Percentiles rank a stretch among this genome's conserved stretches.
Evolutionary conservation across 1,139 yeast genomes (phyloP).

Genomic region (Lodderomyces theae): DNA sequence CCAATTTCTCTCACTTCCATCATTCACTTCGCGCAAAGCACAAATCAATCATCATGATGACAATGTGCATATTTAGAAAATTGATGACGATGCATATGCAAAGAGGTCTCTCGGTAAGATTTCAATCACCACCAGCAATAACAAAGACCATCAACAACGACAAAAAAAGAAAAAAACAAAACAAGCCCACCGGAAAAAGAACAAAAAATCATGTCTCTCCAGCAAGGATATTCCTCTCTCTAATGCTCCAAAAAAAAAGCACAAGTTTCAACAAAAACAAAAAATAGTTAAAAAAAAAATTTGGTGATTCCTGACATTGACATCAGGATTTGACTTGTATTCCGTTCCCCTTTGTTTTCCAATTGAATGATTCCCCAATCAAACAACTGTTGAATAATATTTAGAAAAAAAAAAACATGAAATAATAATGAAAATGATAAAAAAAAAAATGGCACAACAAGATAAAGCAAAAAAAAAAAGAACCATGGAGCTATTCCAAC

Average conservation of each 20-base stretch:
- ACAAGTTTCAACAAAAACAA: no score
- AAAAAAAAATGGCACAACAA: not conserved
- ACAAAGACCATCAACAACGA: not conserved
- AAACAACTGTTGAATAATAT: constrained; percentile 2
- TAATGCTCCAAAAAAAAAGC: no score
- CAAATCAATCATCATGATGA: constrained; percentile 2
- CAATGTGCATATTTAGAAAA: not conserved
- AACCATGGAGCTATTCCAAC: not conserved
- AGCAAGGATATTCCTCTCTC: no score
- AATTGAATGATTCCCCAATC: constrained; percentile 3
- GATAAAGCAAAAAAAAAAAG: not conserved
- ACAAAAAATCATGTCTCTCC: no score
- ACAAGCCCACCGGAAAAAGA: not conserved
- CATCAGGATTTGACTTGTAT: constrained; percentile 1
- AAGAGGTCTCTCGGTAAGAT: constrained; percentile 1
- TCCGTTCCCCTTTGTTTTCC: not conserved
- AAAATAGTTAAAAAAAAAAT: not conserved
- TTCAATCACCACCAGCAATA: not conserved
- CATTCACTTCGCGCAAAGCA: not conserved
- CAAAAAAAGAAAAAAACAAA: not conserved
- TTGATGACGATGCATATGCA: not conserved
- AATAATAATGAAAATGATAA: not conserved
- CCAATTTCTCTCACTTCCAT: not conserved
- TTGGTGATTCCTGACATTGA: not conserved
- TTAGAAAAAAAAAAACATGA: not conserved